Conservation (phyloP, 768 basidiomycete genomes). For the Phanerochaete sordida region DNA sequence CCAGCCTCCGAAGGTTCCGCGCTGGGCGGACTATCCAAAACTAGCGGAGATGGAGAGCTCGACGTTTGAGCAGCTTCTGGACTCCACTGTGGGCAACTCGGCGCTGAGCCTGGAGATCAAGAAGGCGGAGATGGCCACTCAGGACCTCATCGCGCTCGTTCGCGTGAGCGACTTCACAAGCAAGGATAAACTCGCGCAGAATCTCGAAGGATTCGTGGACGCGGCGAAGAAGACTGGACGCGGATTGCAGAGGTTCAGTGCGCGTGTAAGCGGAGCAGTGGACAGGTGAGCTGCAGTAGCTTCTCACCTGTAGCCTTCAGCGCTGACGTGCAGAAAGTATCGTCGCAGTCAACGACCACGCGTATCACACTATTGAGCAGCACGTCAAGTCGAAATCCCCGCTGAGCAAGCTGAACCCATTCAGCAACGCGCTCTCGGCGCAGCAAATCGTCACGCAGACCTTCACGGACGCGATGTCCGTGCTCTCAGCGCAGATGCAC, state of each 20-base stretch:
- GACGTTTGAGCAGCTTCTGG: slow-evolving; percentile 60
- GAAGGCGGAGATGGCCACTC: slow-evolving; percentile 74
- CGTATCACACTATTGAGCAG: slow-evolving; percentile 51
- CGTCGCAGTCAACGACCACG: slow-evolving; percentile 72
- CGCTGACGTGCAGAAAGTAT: slow-evolving; percentile 39
- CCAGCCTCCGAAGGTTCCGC: slow-evolving; percentile 21
- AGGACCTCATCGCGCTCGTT: slow-evolving; percentile 62
- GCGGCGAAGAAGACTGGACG: slow-evolving; percentile 61
- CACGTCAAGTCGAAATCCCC: slow-evolving; percentile 27
- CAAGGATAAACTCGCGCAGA: slow-evolving; percentile 51
- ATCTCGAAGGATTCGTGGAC: slow-evolving; percentile 49
- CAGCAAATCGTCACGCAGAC: slow-evolving; percentile 47
- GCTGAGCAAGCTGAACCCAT: slow-evolving; percentile 27
- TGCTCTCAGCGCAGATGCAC: slow-evolving; percentile 47
- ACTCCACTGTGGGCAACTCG: slow-evolving; percentile 55
- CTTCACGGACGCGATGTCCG: slow-evolving; percentile 62
- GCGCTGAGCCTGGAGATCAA: slow-evolving; percentile 65
- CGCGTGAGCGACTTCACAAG: slow-evolving; percentile 58
- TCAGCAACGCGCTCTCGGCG: slow-evolving; percentile 28
- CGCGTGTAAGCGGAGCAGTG: slow-evolving; percentile 70
- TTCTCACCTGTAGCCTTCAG: not conserved
- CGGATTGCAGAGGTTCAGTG: slow-evolving; percentile 56
- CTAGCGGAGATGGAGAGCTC: slow-evolving; percentile 58
- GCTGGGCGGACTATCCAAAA: slow-evolving; percentile 58
- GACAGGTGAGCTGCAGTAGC: slow-evolving; percentile 52